Evolutionary conservation across 352 stramenopile genomes (phyloP).

Genomic region (Lagenidium sp.): DNA sequence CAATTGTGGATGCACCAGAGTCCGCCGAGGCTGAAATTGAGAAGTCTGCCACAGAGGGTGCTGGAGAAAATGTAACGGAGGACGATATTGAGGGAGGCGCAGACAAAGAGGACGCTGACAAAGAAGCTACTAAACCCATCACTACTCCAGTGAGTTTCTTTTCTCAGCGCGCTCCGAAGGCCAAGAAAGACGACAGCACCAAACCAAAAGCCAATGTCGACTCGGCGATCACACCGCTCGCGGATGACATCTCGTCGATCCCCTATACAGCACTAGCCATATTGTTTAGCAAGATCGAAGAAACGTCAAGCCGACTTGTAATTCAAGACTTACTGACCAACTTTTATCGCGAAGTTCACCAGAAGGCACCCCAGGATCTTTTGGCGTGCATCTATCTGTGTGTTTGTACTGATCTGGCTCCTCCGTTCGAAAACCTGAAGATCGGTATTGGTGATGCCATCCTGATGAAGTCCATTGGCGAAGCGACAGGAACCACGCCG

Average conservation of each 20-base stretch:
- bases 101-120: constrained; percentile 2
- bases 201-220: constrained; percentile 11
- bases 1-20: too few species aligned
- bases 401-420: constrained; percentile 89
- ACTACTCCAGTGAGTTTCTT: neutral
- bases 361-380: constrained; percentile 69
- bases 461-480: constrained; percentile 95
- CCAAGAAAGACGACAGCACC: constrained; percentile 9
- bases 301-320: constrained; percentile 51
- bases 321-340: constrained; percentile 83
- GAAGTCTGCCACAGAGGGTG: too few species aligned
- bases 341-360: constrained; percentile 81
- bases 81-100: constrained; percentile 1
- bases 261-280: constrained; percentile 53
- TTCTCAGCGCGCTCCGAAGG: constrained; percentile 2
- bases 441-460: constrained; percentile 98
- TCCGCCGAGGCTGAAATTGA: too few species aligned
- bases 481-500: constrained; percentile 87
- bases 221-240: constrained; percentile 5
- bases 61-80: too few species aligned
- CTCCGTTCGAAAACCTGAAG: constrained; percentile 96
- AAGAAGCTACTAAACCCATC: constrained; percentile 15
- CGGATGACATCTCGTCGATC: constrained; percentile 8
- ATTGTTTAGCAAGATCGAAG: constrained; percentile 76
- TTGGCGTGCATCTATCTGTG: constrained; percentile 89